A percentile compares a stretch with the other conserved stretches of the same genome.
Evolutionary conservation across 2,329 filamentous ascomycete genomes (phyloP).

Genomic region (Nigrospora sphaerica): DNA sequence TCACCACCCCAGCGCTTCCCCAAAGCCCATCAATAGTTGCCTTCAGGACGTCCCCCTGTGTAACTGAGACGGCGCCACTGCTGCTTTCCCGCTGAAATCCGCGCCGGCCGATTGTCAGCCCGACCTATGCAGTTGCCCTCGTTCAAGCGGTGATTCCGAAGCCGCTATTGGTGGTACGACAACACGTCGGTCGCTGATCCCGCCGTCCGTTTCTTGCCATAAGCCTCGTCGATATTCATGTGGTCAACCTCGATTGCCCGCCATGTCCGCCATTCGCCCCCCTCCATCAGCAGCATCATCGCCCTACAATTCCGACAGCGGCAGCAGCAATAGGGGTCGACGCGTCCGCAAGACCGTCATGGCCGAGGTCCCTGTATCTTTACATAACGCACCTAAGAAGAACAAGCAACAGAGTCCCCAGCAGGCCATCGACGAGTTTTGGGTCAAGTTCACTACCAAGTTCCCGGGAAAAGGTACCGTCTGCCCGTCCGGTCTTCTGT

Average conservation of each 20-base stretch:
- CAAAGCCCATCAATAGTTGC: too few relatives aligned
- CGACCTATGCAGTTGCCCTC: too few relatives aligned
- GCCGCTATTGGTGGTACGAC: too few relatives aligned
- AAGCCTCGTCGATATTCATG: too few relatives aligned
- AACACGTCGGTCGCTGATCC: too few relatives aligned
- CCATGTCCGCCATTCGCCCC: neutral
- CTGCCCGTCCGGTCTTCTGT: neutral
- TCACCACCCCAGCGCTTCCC: too few relatives aligned
- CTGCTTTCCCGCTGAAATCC: too few relatives aligned
- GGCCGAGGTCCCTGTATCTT: slow-evolving; percentile 10
- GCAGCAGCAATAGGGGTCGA: neutral
- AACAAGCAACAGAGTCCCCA: slow-evolving; percentile 55
- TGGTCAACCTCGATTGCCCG: neutral
- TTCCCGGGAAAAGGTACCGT: slow-evolving; percentile 58
- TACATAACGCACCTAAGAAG: slow-evolving; percentile 16
- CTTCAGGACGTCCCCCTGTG: too few relatives aligned
- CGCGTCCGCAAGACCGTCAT: neutral
- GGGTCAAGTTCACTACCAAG: slow-evolving; percentile 64
- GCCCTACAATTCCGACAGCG: neutral
- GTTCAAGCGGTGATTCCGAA: too few relatives aligned
- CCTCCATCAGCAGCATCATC: neutral
- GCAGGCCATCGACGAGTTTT: slow-evolving; percentile 63
- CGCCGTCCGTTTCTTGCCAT: too few relatives aligned
- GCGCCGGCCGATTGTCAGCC: too few relatives aligned
- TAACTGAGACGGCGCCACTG: too few relatives aligned